Conservation (phyloP, 257 asterid genomes). For the Jacaranda mimosifolia region DNA sequence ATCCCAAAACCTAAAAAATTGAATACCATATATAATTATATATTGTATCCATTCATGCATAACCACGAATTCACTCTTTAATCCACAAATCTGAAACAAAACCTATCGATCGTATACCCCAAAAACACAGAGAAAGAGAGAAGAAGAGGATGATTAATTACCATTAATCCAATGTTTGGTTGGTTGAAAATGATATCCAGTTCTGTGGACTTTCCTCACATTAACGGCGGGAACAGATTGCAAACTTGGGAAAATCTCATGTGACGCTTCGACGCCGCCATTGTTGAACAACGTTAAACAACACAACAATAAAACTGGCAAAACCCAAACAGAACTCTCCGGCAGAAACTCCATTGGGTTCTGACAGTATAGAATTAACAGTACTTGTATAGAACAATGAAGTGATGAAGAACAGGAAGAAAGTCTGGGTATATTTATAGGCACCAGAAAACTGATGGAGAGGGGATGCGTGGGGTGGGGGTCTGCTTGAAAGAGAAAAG, state of each 20-base stretch:
- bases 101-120: neutral
- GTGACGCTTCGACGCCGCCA: slow-evolving; percentile 55
- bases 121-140: neutral
- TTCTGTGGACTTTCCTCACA: slow-evolving; percentile 47
- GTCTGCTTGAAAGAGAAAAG: neutral
- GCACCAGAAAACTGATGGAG: neutral
- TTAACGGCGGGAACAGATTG: slow-evolving; percentile 32
- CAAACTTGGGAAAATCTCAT: slow-evolving; percentile 37
- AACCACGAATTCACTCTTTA: neutral
- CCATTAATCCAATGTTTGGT: slow-evolving; percentile 70
- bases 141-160: neutral
- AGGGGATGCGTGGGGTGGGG: neutral
- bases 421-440: slow-evolving; percentile 28
- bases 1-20: neutral
- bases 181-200: slow-evolving; percentile 77
- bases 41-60: no score
- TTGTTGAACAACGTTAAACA: slow-evolving; percentile 33
- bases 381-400: neutral
- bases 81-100: neutral
- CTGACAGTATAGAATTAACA: neutral
- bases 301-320: slow-evolving; percentile 27
- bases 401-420: neutral
- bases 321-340: slow-evolving; percentile 1
- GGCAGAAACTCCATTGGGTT: slow-evolving; percentile 2
- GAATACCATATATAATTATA: no score